Evolutionary conservation across 441 rosid genomes (phyloP).

Genomic region (Geranium incanum): DNA sequence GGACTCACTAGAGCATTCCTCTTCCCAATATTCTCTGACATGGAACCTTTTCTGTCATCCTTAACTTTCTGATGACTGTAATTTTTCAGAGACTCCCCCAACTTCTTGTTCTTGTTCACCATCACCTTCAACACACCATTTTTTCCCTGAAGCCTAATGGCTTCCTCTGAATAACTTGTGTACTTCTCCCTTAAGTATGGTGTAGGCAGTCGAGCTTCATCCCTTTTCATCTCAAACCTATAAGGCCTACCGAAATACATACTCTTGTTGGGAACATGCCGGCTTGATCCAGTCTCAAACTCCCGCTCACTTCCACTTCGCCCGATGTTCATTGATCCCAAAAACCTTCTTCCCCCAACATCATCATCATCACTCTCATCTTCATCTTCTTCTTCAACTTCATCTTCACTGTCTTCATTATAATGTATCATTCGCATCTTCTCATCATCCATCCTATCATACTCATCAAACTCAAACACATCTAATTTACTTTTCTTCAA

Average conservation of each 20-base stretch:
- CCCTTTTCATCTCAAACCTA: conserved; percentile 33
- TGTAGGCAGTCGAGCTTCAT: conserved; percentile 26
- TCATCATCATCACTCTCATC: conserved; percentile 18
- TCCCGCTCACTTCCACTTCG: conserved; percentile 40
- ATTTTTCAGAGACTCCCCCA: conserved; percentile 37
- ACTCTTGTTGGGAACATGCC: conserved; percentile 38
- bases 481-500: conserved; percentile 44
- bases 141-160: conserved; percentile 88
- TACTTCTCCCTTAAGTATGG: conserved; percentile 40
- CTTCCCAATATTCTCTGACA: conserved; percentile 38
- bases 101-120: conserved; percentile 68
- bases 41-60: conserved; percentile 32
- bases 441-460: conserved; percentile 55
- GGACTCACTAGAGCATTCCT: conserved; percentile 36
- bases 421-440: conserved; percentile 34
- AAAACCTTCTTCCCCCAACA: conserved; percentile 36
- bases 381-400: not conserved
- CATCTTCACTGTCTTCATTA: conserved; percentile 26
- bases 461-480: conserved; percentile 76
- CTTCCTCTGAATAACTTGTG: conserved; percentile 47
- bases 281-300: conserved; percentile 46
- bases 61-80: conserved; percentile 34
- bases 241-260: conserved; percentile 30
- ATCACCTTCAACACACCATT: conserved; percentile 89
- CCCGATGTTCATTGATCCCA: conserved; percentile 35